Base-by-base conservation (phyloP, 129 eudicot genomes). In the Flaveria trinervia region DNA sequence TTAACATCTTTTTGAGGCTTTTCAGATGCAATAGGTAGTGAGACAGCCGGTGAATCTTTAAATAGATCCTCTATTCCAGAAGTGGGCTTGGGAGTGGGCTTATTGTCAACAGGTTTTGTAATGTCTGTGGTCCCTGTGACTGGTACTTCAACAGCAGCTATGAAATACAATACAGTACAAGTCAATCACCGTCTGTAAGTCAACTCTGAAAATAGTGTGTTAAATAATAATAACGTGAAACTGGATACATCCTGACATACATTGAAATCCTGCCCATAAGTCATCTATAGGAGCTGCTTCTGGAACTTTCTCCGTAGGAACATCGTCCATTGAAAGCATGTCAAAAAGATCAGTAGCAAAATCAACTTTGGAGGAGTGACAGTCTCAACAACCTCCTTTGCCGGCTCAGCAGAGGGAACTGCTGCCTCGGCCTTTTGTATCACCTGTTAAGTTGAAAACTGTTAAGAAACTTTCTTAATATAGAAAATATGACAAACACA, bases 251-350 rank as follows among this genome's bases (percentile, higher is more conserved):
- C 9, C 51, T 2, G 0, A 66, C 26, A 36, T 91, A 95, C 99
- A 89, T 80, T 95, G 99, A 78, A 95, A 95, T 62, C 96, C 94
- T n/a, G 96, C 97, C 99, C 99, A 92, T 44, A 83, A 62, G 84
- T 91, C 99, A 79, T 95, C 99, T 49, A 75, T 20, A 43, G 86
- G 82, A 68, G 87, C 88, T 73, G 69, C 83, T 62, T 70, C 95
- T 17, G 89, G 79, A 77, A 77, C 77, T 79, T 83, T 92, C 80
- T 89, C 98, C 77, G 84, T 77, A 73, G 93, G 83, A 70, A 33
- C 85, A 70, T 70, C 84, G 26, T 95, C 95, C 96, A 88, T 82
- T 16, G 99, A 95, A 80, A 95, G 97, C 96, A 95, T 91, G 82
- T 88, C 72, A 68, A 95, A 91, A 59, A 95, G 99, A 88, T 95